Conservation (phyloP, 768 basidiomycete species). For the Lactarius akahatsu region DNA sequence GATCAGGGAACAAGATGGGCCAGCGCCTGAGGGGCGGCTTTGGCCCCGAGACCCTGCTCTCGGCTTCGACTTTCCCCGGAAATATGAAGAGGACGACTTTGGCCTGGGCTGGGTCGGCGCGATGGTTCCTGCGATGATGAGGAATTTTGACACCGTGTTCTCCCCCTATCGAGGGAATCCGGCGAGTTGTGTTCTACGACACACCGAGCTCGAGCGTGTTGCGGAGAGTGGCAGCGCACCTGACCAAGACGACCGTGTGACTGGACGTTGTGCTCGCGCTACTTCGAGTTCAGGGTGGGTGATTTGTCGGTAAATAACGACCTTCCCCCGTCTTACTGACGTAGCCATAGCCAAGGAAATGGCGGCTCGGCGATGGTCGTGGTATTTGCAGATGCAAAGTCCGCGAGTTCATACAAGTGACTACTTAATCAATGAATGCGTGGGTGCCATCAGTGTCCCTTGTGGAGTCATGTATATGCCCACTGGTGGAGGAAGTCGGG, state of each 20-base stretch:
- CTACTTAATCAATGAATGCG: not conserved
- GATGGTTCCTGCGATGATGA: slow-evolving; percentile 10
- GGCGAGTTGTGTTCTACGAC: slow-evolving; percentile 4
- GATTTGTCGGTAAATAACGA: not conserved
- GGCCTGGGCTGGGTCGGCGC: slow-evolving; percentile 1
- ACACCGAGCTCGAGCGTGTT: not conserved
- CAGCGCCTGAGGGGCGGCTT: not conserved
- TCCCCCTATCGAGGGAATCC: not conserved
- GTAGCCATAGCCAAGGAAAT: not conserved
- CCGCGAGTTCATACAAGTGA: not conserved
- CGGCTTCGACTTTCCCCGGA: not conserved
- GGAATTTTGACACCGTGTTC: slow-evolving; percentile 1
- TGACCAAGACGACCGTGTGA: not conserved
- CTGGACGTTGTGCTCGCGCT: not conserved
- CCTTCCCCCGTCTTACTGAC: not conserved
- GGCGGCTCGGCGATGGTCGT: slow-evolving; percentile 2
- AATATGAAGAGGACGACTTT: not conserved
- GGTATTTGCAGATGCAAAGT: not conserved
- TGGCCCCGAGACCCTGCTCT: not conserved
- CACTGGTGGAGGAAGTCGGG: not conserved
- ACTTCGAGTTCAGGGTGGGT: not conserved
- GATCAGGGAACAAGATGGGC: slow-evolving; percentile 13
- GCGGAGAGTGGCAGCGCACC: not conserved
- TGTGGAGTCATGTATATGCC: not conserved
- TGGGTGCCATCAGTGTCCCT: not conserved